phyloP scores from a whole-genome alignment of 768 basidiomycete species.

The Boletus rubropictus region DNA sequence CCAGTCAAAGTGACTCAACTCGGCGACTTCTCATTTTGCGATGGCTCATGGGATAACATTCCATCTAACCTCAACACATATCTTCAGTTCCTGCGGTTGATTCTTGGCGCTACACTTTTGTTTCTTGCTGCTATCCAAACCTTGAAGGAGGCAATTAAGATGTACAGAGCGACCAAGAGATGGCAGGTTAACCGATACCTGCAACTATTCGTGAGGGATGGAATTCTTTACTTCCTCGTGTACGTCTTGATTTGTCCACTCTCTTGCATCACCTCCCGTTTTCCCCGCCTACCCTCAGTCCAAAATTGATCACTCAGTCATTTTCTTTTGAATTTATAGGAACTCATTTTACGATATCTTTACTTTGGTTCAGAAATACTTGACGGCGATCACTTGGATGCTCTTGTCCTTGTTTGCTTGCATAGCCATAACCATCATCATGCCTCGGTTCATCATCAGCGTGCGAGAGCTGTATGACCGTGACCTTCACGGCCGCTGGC shows the following conservation, averaged over 20 bases:
- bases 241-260: not conserved
- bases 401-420: not conserved
- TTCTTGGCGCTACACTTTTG: not conserved
- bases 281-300: too few relatives aligned
- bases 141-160: not conserved
- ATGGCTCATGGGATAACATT: not conserved
- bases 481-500: not conserved
- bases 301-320: not conserved
- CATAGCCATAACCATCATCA: not conserved
- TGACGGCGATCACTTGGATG: too few relatives aligned
- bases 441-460: not conserved
- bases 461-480: not conserved
- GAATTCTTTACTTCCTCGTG: conserved; percentile 9
- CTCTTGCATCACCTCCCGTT: too few relatives aligned
- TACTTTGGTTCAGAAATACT: too few relatives aligned
- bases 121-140: not conserved
- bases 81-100: not conserved
- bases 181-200: conserved; percentile 11
- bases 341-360: not conserved
- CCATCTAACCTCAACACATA: not conserved
- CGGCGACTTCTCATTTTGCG: not conserved
- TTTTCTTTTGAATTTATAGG: not conserved
- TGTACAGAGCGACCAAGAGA: conserved; percentile 3
- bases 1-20: not conserved
- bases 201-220: conserved; percentile 2